Evolutionary conservation across 1,284 basidiomycete species (phyloP).

Genomic region (Leccinum solheimii): DNA sequence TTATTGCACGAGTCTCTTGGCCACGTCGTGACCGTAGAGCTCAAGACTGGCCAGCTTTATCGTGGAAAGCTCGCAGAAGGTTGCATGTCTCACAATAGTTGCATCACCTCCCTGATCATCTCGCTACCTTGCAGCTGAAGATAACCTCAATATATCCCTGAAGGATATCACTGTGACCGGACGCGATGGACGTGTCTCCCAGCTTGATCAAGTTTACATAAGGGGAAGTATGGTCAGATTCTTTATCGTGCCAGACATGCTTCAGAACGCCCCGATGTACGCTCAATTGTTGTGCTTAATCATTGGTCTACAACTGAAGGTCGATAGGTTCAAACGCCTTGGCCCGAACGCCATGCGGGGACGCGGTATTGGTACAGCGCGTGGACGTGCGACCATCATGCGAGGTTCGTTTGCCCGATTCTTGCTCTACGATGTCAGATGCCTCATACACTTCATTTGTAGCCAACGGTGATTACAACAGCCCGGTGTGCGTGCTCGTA

Average conservation of each 20-base stretch:
- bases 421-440: conserved; percentile 1
- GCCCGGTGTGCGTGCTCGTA: background rate
- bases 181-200: conserved; percentile 97
- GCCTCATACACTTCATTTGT: conserved; percentile 22
- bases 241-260: conserved; percentile 99
- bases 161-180: conserved; percentile 98
- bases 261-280: conserved; percentile 98
- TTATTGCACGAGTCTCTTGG: conserved; percentile 93
- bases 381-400: conserved; percentile 96
- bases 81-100: conserved; percentile 22
- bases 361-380: conserved; percentile 96
- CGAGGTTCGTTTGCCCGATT: conserved; percentile 57
- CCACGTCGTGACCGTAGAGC: conserved; percentile 95
- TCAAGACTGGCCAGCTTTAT: conserved; percentile 97
- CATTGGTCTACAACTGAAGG: conserved; percentile 13
- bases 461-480: conserved; percentile 60
- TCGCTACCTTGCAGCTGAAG: conserved; percentile 73
- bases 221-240: conserved; percentile 97
- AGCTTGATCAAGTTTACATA: conserved; percentile 99
- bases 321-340: conserved; percentile 92
- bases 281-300: conserved; percentile 33
- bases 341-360: conserved; percentile 99
- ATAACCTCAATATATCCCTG: conserved; percentile 96
- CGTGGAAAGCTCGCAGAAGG: conserved; percentile 97
- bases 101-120: conserved; percentile 24